phyloP scores from a whole-genome alignment of 1,139 yeast species.

The Magnusiomyces ingens region DNA sequence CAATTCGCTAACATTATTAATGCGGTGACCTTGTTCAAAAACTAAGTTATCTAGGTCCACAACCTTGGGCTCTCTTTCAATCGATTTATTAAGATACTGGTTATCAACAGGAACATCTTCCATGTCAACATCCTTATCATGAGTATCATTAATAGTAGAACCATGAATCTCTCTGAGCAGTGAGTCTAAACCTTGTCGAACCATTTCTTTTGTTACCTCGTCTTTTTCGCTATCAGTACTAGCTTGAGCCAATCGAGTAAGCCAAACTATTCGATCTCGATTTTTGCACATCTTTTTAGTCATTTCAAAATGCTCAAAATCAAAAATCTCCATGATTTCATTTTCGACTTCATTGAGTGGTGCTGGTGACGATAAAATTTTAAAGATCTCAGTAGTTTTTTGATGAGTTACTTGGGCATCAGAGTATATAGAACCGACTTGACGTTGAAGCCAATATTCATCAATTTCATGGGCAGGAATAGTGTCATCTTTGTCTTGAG shows the following conservation, averaged over 20 bases:
- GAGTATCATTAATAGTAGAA: conserved; percentile 17
- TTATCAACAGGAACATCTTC: conserved; percentile 21
- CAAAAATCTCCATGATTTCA: conserved; percentile 45
- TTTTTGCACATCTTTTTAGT: conserved; percentile 47
- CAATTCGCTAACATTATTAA: conserved; percentile 61
- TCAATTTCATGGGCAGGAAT: conserved; percentile 39
- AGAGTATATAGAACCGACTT: conserved; percentile 33
- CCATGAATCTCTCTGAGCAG: conserved; percentile 30
- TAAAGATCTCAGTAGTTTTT: conserved; percentile 29
- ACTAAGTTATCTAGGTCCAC: conserved; percentile 58
- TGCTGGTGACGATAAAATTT: conserved; percentile 33
- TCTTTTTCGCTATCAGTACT: conserved; percentile 35
- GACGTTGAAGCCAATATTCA: conserved; percentile 46
- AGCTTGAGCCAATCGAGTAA: conserved; percentile 40
- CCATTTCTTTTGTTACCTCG: conserved; percentile 32
- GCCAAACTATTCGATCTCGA: conserved; percentile 49
- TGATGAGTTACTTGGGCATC: conserved; percentile 38
- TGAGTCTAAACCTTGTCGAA: conserved; percentile 30
- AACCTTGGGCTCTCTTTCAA: conserved; percentile 42
- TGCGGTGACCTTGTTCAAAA: conserved; percentile 67
- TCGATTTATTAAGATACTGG: conserved; percentile 20
- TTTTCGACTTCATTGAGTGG: conserved; percentile 44
- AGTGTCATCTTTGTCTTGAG: conserved; percentile 29
- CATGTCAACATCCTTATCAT: conserved; percentile 20
- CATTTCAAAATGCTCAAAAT: conserved; percentile 45